These are phyloP conservation scores for Trypanosoma cruzi DNA, from an alignment of 208 protist genomes.

Conservation along the genomic window DNA sequence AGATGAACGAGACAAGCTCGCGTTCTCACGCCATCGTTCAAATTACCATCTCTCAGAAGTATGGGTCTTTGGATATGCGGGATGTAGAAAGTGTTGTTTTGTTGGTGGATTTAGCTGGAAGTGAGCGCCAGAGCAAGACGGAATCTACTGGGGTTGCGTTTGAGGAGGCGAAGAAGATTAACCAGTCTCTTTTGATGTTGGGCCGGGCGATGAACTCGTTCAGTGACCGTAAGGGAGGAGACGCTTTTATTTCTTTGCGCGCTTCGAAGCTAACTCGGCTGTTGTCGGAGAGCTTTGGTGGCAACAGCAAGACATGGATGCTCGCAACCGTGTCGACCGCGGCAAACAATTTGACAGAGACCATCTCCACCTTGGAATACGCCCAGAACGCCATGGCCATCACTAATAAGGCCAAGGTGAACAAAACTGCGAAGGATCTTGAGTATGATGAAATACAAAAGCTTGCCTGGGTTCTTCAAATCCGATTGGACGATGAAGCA, in stretches of 20 bases:
- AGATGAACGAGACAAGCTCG: conserved; percentile 82
- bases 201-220: conserved; percentile 88
- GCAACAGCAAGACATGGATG: conserved; percentile 92
- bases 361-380: conserved; percentile 84
- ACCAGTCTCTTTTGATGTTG: conserved; percentile 85
- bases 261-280: conserved; percentile 92
- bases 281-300: conserved; percentile 90
- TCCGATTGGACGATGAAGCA: conserved; percentile 25
- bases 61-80: conserved; percentile 50
- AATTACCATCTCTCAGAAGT: conserved; percentile 81
- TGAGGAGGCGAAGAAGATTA: conserved; percentile 92
- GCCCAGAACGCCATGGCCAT: conserved; percentile 82
- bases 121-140: conserved; percentile 75
- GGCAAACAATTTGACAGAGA: conserved; percentile 77
- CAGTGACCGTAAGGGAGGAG: conserved; percentile 62
- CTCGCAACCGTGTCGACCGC: conserved; percentile 86
- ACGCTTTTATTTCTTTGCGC: conserved; percentile 77
- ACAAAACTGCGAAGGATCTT: conserved; percentile 54
- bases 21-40: conserved; percentile 97
- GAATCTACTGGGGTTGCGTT: conserved; percentile 77
- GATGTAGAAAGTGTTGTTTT: conserved; percentile 50
- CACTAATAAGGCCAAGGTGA: conserved; percentile 72
- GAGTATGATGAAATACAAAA: conserved; percentile 47
- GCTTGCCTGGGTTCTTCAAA: conserved; percentile 23
- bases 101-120: conserved; percentile 85